Percentiles rank a stretch among this genome's conserved stretches.
Conservation (phyloP, 1,139 yeast genomes). For the Debaryomycetaceae sp. region DNA sequence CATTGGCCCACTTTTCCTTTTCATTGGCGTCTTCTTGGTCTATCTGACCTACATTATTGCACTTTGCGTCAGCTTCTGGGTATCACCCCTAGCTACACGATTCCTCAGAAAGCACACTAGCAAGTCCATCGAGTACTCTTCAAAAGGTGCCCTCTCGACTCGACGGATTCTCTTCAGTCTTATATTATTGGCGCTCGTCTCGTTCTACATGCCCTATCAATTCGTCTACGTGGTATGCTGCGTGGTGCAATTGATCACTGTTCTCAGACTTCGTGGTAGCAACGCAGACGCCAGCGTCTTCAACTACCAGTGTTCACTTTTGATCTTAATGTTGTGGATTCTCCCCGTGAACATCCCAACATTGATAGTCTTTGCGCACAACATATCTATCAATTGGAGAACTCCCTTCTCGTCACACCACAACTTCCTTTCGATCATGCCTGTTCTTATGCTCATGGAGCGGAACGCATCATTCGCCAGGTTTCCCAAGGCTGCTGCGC, state of each 20-base stretch:
- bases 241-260: conserved; percentile 46
- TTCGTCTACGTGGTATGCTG: conserved; percentile 63
- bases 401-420: conserved; percentile 79
- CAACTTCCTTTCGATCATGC: conserved; percentile 62
- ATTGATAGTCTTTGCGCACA: conserved; percentile 65
- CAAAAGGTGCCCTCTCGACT: not conserved
- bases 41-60: conserved; percentile 23
- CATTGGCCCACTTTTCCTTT: conserved; percentile 55
- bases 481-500: conserved; percentile 9
- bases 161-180: conserved; percentile 5
- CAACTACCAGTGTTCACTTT: conserved; percentile 53
- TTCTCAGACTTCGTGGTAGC: conserved; percentile 5
- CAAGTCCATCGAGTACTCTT: not conserved
- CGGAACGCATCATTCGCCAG: conserved; percentile 26
- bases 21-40: conserved; percentile 51
- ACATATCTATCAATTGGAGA: conserved; percentile 64
- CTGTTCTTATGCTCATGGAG: conserved; percentile 53
- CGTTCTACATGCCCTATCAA: conserved; percentile 74
- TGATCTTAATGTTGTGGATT: conserved; percentile 63
- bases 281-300: conserved; percentile 11
- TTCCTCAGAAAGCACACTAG: not conserved
- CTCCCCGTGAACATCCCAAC: conserved; percentile 69
- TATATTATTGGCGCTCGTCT: conserved; percentile 40
- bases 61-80: not conserved
- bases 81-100: not conserved